Evolutionary conservation across 208 protist species (phyloP).

Genomic region (Acanthamoeba polyphaga): DNA sequence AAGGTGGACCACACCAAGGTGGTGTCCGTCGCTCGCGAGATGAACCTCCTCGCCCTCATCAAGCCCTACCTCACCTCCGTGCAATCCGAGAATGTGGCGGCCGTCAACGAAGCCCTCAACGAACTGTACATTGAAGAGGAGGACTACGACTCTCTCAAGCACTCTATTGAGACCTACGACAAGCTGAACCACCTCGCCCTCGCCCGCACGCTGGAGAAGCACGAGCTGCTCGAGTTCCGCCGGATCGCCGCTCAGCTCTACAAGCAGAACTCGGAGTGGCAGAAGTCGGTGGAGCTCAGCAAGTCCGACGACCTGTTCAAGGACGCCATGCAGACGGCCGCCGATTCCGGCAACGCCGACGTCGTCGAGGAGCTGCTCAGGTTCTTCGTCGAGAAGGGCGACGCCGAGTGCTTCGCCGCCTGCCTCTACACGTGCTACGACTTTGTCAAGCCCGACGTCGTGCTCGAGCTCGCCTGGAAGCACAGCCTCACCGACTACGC

Average conservation of each 20-base stretch:
- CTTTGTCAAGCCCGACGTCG: slow-evolving; percentile 94
- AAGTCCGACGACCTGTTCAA: slow-evolving; percentile 99
- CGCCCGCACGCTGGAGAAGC: slow-evolving; percentile 97
- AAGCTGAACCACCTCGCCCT: slow-evolving; percentile 98
- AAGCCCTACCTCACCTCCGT: slow-evolving; percentile 97
- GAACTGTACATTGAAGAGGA: slow-evolving; percentile 99
- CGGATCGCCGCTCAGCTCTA: slow-evolving; percentile 98
- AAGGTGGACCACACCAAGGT: slow-evolving; percentile 98
- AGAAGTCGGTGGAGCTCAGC: slow-evolving; percentile 95
- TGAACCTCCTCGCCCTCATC: slow-evolving; percentile 95
- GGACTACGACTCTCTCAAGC: slow-evolving; percentile 96
- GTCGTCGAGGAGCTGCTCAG: slow-evolving; percentile 96
- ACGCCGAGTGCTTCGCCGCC: slow-evolving; percentile 96
- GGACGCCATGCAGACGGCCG: slow-evolving; percentile 99
- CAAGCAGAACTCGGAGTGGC: slow-evolving; percentile 94
- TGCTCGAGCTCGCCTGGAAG: slow-evolving; percentile 99
- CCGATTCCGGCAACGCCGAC: slow-evolving; percentile 93
- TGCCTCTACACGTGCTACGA: slow-evolving; percentile 99
- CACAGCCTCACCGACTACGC: slow-evolving; percentile 97
- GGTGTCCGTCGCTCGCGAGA: slow-evolving; percentile 93
- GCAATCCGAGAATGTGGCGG: slow-evolving; percentile 93
- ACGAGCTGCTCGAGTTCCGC: slow-evolving; percentile 99
- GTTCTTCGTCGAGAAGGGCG: slow-evolving; percentile 98
- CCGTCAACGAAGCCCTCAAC: slow-evolving; percentile 99
- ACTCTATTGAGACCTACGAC: slow-evolving; percentile 96